Evolutionary conservation across 1,284 basidiomycete genomes (phyloP).

Genomic region (Pseudomicrostroma phylloplanum): DNA sequence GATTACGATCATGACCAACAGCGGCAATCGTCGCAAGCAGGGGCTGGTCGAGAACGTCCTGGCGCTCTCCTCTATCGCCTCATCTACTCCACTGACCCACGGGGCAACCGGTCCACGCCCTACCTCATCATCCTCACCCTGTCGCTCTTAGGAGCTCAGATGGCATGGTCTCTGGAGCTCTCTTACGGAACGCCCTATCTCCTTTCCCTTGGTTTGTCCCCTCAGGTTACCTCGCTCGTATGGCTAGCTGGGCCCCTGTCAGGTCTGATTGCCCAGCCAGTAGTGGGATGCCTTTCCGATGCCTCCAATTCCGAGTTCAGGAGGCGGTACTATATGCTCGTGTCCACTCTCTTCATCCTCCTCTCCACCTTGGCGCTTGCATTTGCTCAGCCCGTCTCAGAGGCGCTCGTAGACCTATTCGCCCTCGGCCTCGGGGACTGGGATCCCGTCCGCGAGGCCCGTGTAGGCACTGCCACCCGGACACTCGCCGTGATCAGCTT

Average conservation of each 20-base stretch:
- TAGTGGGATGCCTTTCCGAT: conserved; percentile 90
- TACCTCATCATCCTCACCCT: conserved; percentile 55
- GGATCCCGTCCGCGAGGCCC: conserved; percentile 64
- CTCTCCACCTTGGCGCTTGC: conserved; percentile 76
- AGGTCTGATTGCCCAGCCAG: conserved; percentile 85
- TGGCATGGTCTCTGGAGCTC: conserved; percentile 84
- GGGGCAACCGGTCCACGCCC: neutral
- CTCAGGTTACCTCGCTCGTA: conserved; percentile 83
- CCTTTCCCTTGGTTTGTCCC: conserved; percentile 77
- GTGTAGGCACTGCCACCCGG: conserved; percentile 24
- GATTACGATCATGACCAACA: neutral
- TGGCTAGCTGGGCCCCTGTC: conserved; percentile 93
- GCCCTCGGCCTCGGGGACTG: conserved; percentile 76
- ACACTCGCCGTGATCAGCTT: conserved; percentile 79
- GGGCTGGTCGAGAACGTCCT: neutral
- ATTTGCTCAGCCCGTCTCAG: conserved; percentile 71
- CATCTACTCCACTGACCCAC: too few relatives aligned
- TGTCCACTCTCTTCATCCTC: conserved; percentile 64
- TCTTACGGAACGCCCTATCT: conserved; percentile 89
- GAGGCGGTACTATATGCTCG: conserved; percentile 79
- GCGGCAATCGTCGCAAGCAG: neutral
- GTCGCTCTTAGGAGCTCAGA: conserved; percentile 8
- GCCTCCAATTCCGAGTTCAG: conserved; percentile 70
- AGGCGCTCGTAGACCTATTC: conserved; percentile 69
- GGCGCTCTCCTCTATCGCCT: neutral